Conservation (phyloP, 768 basidiomycete species). For the Phaeotremella fagi region DNA sequence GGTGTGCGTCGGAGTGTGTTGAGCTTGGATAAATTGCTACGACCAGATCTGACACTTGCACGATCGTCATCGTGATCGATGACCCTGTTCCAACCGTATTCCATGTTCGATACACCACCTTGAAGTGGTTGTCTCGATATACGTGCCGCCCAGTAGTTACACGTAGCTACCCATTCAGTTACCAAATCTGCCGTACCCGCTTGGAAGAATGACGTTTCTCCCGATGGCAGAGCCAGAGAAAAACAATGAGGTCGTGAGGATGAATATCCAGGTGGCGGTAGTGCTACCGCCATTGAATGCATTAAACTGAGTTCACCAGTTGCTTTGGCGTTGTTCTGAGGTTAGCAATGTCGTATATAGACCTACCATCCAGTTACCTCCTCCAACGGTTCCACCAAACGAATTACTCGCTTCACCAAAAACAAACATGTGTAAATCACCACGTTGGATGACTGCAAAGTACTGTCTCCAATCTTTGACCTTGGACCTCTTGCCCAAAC, state of each 20-base stretch:
- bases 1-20: slow-evolving; percentile 32
- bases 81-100: slow-evolving; percentile 93
- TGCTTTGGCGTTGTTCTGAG: slow-evolving; percentile 74
- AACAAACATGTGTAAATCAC: slow-evolving; percentile 90
- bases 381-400: slow-evolving; percentile 67
- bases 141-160: slow-evolving; percentile 98
- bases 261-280: slow-evolving; percentile 90
- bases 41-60: slow-evolving; percentile 65
- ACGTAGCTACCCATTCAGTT: slow-evolving; percentile 96
- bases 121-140: slow-evolving; percentile 90
- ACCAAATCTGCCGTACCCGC: slow-evolving; percentile 98
- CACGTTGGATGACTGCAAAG: slow-evolving; percentile 92
- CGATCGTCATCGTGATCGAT: slow-evolving; percentile 54
- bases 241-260: slow-evolving; percentile 88
- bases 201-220: slow-evolving; percentile 96
- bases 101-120: slow-evolving; percentile 98
- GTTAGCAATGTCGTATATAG: slow-evolving; percentile 7
- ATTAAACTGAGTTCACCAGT: slow-evolving; percentile 79
- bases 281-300: slow-evolving; percentile 77
- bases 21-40: slow-evolving; percentile 58
- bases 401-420: slow-evolving; percentile 62
- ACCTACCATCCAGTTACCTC: slow-evolving; percentile 97
- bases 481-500: slow-evolving; percentile 71
- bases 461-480: slow-evolving; percentile 90
- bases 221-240: slow-evolving; percentile 80